phyloP scores from a whole-genome alignment of 257 asterid genomes.

The Lycium barbarum region DNA sequence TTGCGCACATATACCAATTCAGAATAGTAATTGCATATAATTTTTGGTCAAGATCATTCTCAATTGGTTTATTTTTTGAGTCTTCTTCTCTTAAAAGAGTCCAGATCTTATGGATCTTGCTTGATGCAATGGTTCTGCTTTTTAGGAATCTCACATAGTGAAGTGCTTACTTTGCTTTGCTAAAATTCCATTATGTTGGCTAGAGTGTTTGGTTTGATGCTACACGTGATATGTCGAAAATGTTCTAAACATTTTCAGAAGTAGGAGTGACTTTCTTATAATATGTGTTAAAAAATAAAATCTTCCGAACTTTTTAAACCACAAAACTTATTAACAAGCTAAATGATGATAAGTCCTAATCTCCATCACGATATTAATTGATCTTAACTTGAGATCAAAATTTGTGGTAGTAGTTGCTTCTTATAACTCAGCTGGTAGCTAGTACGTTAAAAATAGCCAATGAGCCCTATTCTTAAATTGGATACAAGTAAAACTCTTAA shows the following conservation, averaged over 20 bases:
- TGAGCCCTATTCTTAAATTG: not conserved
- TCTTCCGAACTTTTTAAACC: not conserved
- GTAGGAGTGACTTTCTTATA: not conserved
- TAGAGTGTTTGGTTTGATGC: not conserved
- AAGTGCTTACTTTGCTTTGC: not conserved
- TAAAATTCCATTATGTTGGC: not conserved
- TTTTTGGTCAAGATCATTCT: conserved; percentile 14
- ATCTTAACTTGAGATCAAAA: not conserved
- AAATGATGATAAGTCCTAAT: not conserved
- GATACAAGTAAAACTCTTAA: not conserved
- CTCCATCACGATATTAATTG: not conserved
- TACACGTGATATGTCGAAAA: conserved; percentile 15
- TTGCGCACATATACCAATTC: conserved; percentile 3
- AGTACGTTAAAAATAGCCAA: not conserved
- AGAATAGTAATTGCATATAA: not conserved
- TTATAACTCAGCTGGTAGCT: not conserved
- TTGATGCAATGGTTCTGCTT: not conserved
- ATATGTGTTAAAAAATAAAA: not conserved
- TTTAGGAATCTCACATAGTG: not conserved
- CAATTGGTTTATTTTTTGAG: not conserved
- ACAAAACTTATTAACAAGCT: not conserved
- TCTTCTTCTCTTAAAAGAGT: not conserved
- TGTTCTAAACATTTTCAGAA: not conserved
- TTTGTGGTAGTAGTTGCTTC: not conserved
- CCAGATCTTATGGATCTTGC: conserved; percentile 30